phyloP scores from a whole-genome alignment of 192 early-diverging fungal species.

The Rhizoclosmatium globosum region DNA sequence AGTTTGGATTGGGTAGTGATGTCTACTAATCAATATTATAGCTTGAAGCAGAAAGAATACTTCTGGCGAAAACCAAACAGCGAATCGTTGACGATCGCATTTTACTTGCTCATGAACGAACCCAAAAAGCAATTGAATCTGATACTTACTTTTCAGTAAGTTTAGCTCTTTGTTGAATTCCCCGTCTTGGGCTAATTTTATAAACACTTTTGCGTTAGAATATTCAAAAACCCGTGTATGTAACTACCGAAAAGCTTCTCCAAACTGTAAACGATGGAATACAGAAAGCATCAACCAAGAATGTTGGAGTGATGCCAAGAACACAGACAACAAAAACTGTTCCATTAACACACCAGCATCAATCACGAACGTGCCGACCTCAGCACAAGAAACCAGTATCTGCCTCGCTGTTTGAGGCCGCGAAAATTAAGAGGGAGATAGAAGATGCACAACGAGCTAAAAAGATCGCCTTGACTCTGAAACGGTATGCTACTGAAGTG shows the following conservation, averaged over 20 bases:
- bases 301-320: background rate
- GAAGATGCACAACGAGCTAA: conserved; percentile 23
- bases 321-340: background rate
- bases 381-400: background rate
- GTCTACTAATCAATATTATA: background rate
- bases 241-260: conserved; percentile 5
- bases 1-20: background rate
- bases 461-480: conserved; percentile 14
- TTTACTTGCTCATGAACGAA: conserved; percentile 16
- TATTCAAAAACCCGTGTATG: background rate
- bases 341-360: background rate
- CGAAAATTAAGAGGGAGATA: conserved; percentile 15
- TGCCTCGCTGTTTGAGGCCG: conserved; percentile 7
- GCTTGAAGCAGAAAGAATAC: background rate
- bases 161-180: background rate
- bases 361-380: background rate
- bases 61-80: conserved; percentile 11
- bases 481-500: conserved; percentile 10
- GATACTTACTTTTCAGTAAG: background rate
- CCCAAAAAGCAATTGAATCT: background rate
- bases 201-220: background rate
- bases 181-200: background rate
- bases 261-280: background rate
- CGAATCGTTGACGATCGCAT: conserved; percentile 26
- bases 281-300: background rate